Evolutionary conservation across 495 filamentous ascomycete genomes (phyloP), one percentile per base, ranked within the genome.

Genomic region (Xylaria bambusicola): DNA sequence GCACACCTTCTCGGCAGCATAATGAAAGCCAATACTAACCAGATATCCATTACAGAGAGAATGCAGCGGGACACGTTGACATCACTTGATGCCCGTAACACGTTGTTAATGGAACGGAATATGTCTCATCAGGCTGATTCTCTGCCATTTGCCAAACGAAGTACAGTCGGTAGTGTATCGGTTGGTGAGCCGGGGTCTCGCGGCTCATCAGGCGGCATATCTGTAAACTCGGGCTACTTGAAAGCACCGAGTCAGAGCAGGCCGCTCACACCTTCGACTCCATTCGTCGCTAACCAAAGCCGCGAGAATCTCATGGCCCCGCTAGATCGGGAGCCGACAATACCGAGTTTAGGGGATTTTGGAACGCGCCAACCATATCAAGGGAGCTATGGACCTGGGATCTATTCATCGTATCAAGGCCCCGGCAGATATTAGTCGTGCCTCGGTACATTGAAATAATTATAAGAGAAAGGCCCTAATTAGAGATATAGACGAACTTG

Each of bases 31-130:
- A 24, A 42, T 54, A 42, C 68, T 73, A 63, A 73, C 29, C 62
- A 29, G 53, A 1, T 33, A 7, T 20, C 21, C 24, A 13, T 45
- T 23, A 59, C 75, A 88, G 93, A 97, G 74, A 94, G 96, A 81
- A 68, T 85, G 36, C 86, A 88, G 61, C 87, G 88, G 56, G 90
- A 94, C 65, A 86, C 88, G 58, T 84, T 98, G 36, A 98, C 94
- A 3, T 88, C 94, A 10, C 78, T 98, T 27, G 92, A 93, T 65
- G 88, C 93, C 0, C 89, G 92, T 60, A 96, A 96, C 71, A 94
- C 92, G 12, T 84, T 98, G 7, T 85, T 98, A 41, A 87, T 71
- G 18, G 71, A 75, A 49, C 74, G 71, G 10, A 4, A 45, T 44
- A 74, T 75, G 47, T 66, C 66, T 18, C 45, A 56, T 17, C 54